Evolutionary conservation across 768 basidiomycete genomes (phyloP).

Genomic region (Astraeus odoratus): DNA sequence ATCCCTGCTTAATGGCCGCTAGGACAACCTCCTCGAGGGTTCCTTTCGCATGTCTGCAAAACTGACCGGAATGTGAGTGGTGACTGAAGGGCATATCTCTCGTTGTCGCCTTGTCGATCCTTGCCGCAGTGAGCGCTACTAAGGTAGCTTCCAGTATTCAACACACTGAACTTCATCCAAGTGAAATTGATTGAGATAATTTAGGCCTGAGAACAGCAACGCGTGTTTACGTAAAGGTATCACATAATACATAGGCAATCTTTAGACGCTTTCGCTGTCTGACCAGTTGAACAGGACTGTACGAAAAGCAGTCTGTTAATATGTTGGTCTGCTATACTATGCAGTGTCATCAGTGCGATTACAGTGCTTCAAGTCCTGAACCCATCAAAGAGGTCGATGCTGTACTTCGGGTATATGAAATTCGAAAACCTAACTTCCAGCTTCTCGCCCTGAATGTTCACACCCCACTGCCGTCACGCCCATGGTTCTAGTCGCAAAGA

Average conservation of each 20-base stretch:
- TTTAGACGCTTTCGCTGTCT: too few species aligned
- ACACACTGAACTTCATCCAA: too few species aligned
- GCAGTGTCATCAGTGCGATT: slow-evolving; percentile 10
- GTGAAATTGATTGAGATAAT: too few species aligned
- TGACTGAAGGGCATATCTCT: slow-evolving; percentile 60
- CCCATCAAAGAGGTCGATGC: slow-evolving; percentile 9
- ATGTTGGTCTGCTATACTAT: slow-evolving; percentile 1
- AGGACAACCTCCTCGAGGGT: slow-evolving; percentile 73
- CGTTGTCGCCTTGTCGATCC: not conserved
- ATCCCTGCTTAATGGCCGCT: slow-evolving; percentile 74
- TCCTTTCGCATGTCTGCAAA: slow-evolving; percentile 86
- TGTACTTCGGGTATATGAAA: slow-evolving; percentile 18
- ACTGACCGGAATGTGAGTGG: slow-evolving; percentile 91
- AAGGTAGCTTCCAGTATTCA: too few species aligned
- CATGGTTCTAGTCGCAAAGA: slow-evolving; percentile 6
- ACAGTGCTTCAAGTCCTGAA: slow-evolving; percentile 5
- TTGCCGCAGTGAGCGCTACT: too few species aligned
- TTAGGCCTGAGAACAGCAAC: too few species aligned
- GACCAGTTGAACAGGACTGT: not conserved
- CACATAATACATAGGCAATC: too few species aligned
- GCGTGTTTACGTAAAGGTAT: too few species aligned
- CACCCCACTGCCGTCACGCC: slow-evolving; percentile 12
- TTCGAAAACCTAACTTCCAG: slow-evolving; percentile 23
- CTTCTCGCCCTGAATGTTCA: slow-evolving; percentile 25
- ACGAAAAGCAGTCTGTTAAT: not conserved